Base-by-base conservation (phyloP, 768 basidiomycete genomes). In the Porphyrellus cyaneotinctus region DNA sequence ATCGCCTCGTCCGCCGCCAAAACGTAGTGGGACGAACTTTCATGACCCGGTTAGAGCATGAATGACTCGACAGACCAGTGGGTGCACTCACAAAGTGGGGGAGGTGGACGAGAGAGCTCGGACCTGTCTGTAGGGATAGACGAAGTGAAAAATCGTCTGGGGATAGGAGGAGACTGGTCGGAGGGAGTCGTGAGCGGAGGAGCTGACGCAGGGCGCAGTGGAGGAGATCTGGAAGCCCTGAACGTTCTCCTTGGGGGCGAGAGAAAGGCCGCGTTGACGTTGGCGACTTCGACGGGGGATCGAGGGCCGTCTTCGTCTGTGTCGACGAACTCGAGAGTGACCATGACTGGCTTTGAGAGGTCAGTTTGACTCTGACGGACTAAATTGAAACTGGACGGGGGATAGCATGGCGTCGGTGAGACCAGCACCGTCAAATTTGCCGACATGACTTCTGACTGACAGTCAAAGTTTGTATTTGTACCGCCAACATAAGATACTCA, bases 1-100 rank as follows among this genome's bases (percentile, higher is more conserved):
- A 87, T 14, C 83, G 80, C 28, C 72, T 77, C 2, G 85, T 88
- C 57, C 82, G 83, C 30, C 86, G 77, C 88, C 88, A 91, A 65
- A 91, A 89, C 0, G 88, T 86, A 8, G 81, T 87, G 0, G 88
- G 88, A n/a, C 88, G 85, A 32, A 88, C 88, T 90, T 55, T 2
- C 1, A n/a, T 30, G 11, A 31, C 43, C 49, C 17, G 36, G 54
- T 43, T 51, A 41, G 22, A 30, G 18, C 13, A 10, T 15, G 1
- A 2, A 30, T 24, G 4, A 14, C 10, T 7, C 10, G 41, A 20
- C 14, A 7, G 17, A 48, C 38, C 11, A 47, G 33, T 20, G 37
- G 38, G 0, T 4, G 30, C 35, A 76, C 85, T 72, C 64, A 87
- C 85, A 75, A 43, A 87, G 72, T 43, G 83, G 81, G 15, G 85